These are phyloP conservation scores for Lupinus albus DNA, from an alignment of 306 rosid genomes.

Conservation along the genomic window DNA sequence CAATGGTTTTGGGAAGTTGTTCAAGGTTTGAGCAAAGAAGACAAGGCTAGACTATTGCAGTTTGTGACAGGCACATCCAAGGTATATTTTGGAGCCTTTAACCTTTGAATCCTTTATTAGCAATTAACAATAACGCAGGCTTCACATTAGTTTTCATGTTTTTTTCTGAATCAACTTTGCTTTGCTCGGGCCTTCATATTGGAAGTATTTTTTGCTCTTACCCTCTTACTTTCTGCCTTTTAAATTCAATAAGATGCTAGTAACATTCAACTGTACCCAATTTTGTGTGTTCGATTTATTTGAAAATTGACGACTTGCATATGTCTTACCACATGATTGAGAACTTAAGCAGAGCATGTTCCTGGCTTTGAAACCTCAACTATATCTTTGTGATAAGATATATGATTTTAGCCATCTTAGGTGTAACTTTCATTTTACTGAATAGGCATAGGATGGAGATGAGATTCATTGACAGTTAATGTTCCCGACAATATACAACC, in stretches of 20 bases:
- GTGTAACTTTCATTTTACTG: background rate
- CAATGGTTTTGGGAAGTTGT: slow-evolving; percentile 99
- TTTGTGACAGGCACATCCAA: slow-evolving; percentile 98
- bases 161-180: background rate
- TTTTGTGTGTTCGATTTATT: slow-evolving; percentile 15
- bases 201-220: background rate
- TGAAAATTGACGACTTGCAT: background rate
- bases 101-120: background rate
- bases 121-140: slow-evolving; percentile 8
- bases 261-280: background rate
- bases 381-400: background rate
- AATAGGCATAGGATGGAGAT: slow-evolving; percentile 19
- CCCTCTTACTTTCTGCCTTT: background rate
- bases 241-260: slow-evolving; percentile 7
- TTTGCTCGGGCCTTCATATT: background rate
- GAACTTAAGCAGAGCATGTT: background rate
- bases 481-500: background rate
- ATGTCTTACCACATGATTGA: slow-evolving; percentile 27
- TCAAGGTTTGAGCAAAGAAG: slow-evolving; percentile 92
- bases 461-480: slow-evolving; percentile 4
- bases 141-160: slow-evolving; percentile 1
- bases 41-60: slow-evolving; percentile 96
- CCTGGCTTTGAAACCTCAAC: background rate
- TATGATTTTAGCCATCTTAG: background rate
- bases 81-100: slow-evolving; percentile 51